Conservation (phyloP, 2,329 filamentous ascomycete species). For the Pezicula carpinea region DNA sequence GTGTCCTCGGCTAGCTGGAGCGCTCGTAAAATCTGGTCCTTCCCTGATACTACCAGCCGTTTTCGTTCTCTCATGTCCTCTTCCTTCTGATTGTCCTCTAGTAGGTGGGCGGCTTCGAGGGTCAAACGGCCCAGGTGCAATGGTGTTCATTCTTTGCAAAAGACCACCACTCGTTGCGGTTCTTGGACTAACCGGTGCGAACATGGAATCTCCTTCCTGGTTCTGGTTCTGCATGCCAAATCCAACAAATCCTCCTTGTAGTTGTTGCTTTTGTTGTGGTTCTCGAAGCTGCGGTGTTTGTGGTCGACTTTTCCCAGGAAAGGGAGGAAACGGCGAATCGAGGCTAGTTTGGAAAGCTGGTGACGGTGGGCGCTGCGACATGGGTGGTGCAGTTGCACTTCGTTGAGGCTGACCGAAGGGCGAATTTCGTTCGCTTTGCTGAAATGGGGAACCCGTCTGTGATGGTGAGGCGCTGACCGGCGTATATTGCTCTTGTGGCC, state of each 20-base stretch:
- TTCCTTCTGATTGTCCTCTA: conserved; percentile 14
- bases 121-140: conserved; percentile 64
- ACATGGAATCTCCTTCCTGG: conserved; percentile 34
- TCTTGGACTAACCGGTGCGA: conserved; percentile 45
- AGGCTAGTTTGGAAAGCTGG: conserved; percentile 39
- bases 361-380: conserved; percentile 34
- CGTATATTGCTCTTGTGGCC: conserved; percentile 51
- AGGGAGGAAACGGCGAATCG: conserved; percentile 49
- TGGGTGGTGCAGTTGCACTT: conserved; percentile 35
- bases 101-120: neutral
- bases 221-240: conserved; percentile 9
- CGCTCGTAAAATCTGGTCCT: conserved; percentile 7
- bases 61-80: conserved; percentile 24
- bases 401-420: conserved; percentile 28
- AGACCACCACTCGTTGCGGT: conserved; percentile 39
- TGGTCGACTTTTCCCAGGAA: conserved; percentile 33
- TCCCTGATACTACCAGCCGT: conserved; percentile 17
- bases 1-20: conserved; percentile 6
- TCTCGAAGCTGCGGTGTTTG: neutral
- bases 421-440: conserved; percentile 43
- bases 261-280: conserved; percentile 15
- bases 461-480: conserved; percentile 59
- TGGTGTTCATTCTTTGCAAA: conserved; percentile 59
- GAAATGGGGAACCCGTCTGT: conserved; percentile 58
- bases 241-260: conserved; percentile 9